A percentile compares a stretch with the other conserved stretches of the same genome.
These are phyloP conservation scores for Dioszegia aurantiaca DNA, from an alignment of 768 basidiomycete genomes.

Conservation along the genomic window DNA sequence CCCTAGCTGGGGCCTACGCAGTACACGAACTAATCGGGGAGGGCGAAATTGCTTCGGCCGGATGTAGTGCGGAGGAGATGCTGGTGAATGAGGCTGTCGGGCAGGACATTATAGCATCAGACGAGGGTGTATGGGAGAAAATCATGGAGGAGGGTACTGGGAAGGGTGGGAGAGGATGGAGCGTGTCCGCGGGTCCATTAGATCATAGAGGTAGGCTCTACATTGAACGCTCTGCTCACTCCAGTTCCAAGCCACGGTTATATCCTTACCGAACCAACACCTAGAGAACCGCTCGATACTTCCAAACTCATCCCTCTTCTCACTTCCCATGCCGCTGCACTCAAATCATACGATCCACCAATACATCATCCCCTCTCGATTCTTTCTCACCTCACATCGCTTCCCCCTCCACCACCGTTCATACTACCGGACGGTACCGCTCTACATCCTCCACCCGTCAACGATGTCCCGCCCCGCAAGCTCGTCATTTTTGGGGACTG, in stretches of 20 bases:
- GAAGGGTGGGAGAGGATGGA: conserved; percentile 38
- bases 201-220: conserved; percentile 44
- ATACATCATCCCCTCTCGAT: conserved; percentile 43
- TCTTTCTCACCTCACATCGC: conserved; percentile 40
- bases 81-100: conserved; percentile 48
- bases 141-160: conserved; percentile 35
- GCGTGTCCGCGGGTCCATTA: conserved; percentile 49
- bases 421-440: conserved; percentile 43
- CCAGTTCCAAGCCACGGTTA: conserved; percentile 48
- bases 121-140: conserved; percentile 43
- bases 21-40: conserved; percentile 44
- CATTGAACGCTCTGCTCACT: not conserved
- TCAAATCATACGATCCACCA: conserved; percentile 38
- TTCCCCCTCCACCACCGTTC: conserved; percentile 38
- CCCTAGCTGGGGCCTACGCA: conserved; percentile 41
- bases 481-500: conserved; percentile 51
- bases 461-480: conserved; percentile 30
- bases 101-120: conserved; percentile 34
- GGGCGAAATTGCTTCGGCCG: conserved; percentile 19
- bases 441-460: conserved; percentile 37
- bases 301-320: conserved; percentile 39
- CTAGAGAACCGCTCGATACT: conserved; percentile 40
- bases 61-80: conserved; percentile 34
- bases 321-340: conserved; percentile 34
- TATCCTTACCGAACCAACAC: conserved; percentile 44